Percentiles rank a stretch among this genome's conserved stretches.
phyloP scores from a whole-genome alignment of 2,329 filamentous ascomycete genomes.

The Helotiales sp. region DNA sequence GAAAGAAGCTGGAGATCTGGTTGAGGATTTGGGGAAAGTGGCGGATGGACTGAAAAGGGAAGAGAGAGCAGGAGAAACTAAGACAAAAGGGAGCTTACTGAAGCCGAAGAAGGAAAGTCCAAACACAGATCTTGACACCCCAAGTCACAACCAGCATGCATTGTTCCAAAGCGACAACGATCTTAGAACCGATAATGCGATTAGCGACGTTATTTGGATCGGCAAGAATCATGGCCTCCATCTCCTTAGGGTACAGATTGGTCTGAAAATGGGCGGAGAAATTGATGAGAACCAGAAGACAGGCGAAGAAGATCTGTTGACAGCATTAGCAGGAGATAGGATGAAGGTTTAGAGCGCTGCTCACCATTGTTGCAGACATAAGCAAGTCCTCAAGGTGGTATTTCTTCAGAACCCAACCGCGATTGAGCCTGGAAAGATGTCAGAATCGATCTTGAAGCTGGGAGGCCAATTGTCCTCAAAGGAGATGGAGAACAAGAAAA shows the following conservation, averaged over 20 bases:
- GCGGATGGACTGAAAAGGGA: no score
- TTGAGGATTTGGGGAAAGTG: no score
- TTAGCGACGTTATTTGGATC: slow-evolving; percentile 47
- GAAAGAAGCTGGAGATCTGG: no score
- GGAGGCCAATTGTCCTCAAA: not conserved
- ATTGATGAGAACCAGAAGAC: slow-evolving; percentile 45
- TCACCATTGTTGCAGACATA: slow-evolving; percentile 47
- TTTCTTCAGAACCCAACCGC: slow-evolving; percentile 25
- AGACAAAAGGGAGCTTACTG: slow-evolving; percentile 29
- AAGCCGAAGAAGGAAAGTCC: slow-evolving; percentile 48
- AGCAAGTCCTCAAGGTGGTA: slow-evolving; percentile 45
- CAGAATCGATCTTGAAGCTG: not conserved
- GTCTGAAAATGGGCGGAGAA: slow-evolving; percentile 43
- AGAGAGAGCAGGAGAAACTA: no score
- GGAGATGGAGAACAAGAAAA: not conserved
- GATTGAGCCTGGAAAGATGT: slow-evolving; percentile 27
- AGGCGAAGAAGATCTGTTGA: slow-evolving; percentile 44
- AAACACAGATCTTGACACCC: slow-evolving; percentile 57
- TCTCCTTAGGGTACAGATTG: slow-evolving; percentile 46
- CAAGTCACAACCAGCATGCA: slow-evolving; percentile 56
- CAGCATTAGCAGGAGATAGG: slow-evolving; percentile 9
- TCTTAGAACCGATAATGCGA: slow-evolving; percentile 53
- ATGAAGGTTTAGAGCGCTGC: not conserved
- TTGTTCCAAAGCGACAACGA: slow-evolving; percentile 55
- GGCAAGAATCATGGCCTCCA: slow-evolving; percentile 41